Conservation (phyloP, 2,329 filamentous ascomycete genomes). For the Monilinia vaccinii-corymbosi region DNA sequence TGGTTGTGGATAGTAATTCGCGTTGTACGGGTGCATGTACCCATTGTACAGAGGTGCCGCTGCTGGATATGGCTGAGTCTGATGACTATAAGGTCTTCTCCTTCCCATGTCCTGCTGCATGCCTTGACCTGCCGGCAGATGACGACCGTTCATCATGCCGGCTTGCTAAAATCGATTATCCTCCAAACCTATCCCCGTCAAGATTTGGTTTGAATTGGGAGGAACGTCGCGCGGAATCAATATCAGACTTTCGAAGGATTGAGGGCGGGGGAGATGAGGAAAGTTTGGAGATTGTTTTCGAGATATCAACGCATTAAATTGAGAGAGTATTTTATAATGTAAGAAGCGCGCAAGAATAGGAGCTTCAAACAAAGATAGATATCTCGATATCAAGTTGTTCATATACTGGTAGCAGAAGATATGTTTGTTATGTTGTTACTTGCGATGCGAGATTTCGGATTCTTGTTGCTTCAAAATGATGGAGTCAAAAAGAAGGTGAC, state of each 20-base stretch:
- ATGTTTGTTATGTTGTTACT: not conserved
- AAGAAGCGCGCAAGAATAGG: not conserved
- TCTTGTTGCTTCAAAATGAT: slow-evolving; percentile 14
- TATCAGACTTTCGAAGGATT: not conserved
- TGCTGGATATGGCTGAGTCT: slow-evolving; percentile 36
- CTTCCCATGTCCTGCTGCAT: slow-evolving; percentile 29
- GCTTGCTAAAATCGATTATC: slow-evolving; percentile 39
- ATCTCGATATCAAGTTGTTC: not conserved
- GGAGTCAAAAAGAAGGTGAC: slow-evolving; percentile 11
- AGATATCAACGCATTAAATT: not conserved
- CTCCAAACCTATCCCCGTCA: slow-evolving; percentile 22
- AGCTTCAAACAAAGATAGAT: not conserved
- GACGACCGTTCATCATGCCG: slow-evolving; percentile 69
- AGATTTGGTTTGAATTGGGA: slow-evolving; percentile 14
- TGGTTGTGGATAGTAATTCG: slow-evolving; percentile 45
- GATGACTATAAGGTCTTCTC: slow-evolving; percentile 29
- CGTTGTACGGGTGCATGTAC: slow-evolving; percentile 43
- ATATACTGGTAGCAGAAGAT: not conserved
- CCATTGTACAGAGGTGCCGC: slow-evolving; percentile 38
- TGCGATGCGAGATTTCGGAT: not conserved
- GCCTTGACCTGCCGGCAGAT: slow-evolving; percentile 69
- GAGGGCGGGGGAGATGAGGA: not conserved
- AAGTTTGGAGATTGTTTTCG: not conserved
- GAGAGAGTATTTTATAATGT: not conserved
- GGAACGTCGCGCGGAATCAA: not conserved